Evolutionary conservation across 2,329 filamentous ascomycete genomes (phyloP), one percentile per base, ranked within the genome.

Genomic region (Arachnomyces sp.): DNA sequence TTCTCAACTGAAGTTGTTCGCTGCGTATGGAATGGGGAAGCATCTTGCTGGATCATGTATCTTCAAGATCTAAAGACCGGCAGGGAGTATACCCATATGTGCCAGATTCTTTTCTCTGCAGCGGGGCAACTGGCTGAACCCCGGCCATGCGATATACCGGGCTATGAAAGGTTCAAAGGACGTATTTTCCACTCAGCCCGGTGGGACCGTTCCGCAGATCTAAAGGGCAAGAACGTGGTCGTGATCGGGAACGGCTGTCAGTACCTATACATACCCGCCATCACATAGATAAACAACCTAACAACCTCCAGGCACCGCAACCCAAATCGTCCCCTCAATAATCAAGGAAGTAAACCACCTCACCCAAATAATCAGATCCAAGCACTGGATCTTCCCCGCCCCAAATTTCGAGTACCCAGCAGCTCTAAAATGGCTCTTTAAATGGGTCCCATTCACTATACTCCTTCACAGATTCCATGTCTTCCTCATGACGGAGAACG

Each of bases 301-400:
- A 25, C 20, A 25, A 25, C 5, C 9, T 25, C 13, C 17, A 54
- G 53, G 51, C 31, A 54, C 51, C n/a, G 54, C 43, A 17, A 45
- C 51, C 1, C 54, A 56, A 34, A 50, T 56, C 13, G 50, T 56
- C 3, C 54, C 54, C 2, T 44, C 49, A 7, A 34, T 55, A 4
- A 43, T 64, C 2, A 58, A 66, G 37, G 66, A 66, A 18, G 69
- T 68, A 7, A 75, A 71, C 47, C 69, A 68, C 3, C 64, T 79
- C 1, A 75, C 72, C 0, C 75, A 79, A 46, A 52, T 79, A 4
- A 70, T 78, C 65, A 61, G 73, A 15, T 70, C 70, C 4, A 70
- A 74, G 6, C 75, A 75, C 5, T 78, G 74, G 74, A 66, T 76
- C 1, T 63, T 70, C 2, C 67, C 70, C 1, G 55, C 57, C 12